Evolutionary conservation across 2,329 filamentous ascomycete genomes (phyloP), one percentile per base, ranked within the genome.

Genomic region (Fusarium caatingaense): DNA sequence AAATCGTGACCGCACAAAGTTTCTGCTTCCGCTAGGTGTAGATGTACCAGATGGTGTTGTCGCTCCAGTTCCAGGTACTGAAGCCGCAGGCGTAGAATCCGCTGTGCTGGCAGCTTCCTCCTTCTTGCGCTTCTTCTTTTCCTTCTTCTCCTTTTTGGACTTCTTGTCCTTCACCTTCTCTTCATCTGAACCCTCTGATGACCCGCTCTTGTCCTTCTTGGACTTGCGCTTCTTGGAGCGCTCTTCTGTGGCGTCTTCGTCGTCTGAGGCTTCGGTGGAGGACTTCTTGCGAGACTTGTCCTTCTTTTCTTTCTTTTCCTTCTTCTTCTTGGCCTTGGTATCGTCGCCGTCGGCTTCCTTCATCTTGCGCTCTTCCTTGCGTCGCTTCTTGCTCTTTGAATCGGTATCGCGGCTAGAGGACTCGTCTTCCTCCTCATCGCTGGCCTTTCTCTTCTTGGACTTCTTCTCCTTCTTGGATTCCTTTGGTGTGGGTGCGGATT

Each of bases 1-100:
- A 79, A 94, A 93, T 64, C 93, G 87, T 72, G 92, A 89, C 68
- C 95, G 86, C 48, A 94, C 89, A 57, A 92, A 87, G 78, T 94
- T 92, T 69, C 93, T 87, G 50, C 86, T 89, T 11, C 80, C 81
- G 64, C 78, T 82, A 61, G 84, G 84, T 30, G 82, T 85, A 28
- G 83, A 83, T 47, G 80, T 83, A 56, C 81, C 82, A 49, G 83
- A 83, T 4, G 81, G 79, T 2, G 77, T 78, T 9, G 81, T 80
- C 21, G 78, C 80, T 25, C 81, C 79, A 10, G 75, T 75, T 32
- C 78, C 79, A n/a, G 78, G 80, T 2, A 72, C 74, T 12, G 77
- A 76, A 25, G 74, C 74, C 13, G 76, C 77, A 13, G 75, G 69
- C 13, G 74, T 69, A 8, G 71, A 68, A 53, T 69, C 46, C 42